Evolutionary conservation across 108 stramenopile species (phyloP).

Genomic region (Cyclotella distinguenda): DNA sequence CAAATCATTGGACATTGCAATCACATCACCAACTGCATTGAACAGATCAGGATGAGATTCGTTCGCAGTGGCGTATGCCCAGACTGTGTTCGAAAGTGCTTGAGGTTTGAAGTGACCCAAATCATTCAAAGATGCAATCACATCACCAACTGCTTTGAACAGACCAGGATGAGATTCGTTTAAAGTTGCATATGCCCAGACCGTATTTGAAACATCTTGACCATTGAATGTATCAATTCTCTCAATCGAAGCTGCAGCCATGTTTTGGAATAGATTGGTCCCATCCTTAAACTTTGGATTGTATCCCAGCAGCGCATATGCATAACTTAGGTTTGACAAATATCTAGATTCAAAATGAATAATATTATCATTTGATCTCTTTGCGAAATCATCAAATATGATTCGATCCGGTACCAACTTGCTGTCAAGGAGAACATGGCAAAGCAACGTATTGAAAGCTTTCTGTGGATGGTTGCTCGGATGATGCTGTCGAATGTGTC

Average conservation of each 20-base stretch:
- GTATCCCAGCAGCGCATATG: conserved; percentile 4
- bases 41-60: not conserved
- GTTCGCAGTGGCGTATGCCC: conserved; percentile 3
- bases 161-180: not conserved
- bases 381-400: not conserved
- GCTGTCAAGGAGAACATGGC: not conserved
- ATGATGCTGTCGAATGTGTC: not conserved
- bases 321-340: not conserved
- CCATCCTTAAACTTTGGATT: not conserved
- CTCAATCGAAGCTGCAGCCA: not conserved
- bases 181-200: conserved; percentile 1
- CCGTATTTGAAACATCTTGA: not conserved
- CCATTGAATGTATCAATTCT: not conserved
- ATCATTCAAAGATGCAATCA: no score
- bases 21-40: not conserved
- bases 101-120: not conserved
- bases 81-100: not conserved
- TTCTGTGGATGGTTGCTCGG: not conserved
- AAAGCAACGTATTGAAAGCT: not conserved
- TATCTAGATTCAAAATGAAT: not conserved
- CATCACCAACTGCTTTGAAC: not conserved
- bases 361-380: not conserved
- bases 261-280: not conserved
- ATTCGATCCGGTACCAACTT: not conserved
- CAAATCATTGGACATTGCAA: not conserved